Evolutionary conservation across 176 grass and related monocot genomes (phyloP), one percentile per base, ranked within the genome.

Genomic region (Rhynchospora tenuis): DNA sequence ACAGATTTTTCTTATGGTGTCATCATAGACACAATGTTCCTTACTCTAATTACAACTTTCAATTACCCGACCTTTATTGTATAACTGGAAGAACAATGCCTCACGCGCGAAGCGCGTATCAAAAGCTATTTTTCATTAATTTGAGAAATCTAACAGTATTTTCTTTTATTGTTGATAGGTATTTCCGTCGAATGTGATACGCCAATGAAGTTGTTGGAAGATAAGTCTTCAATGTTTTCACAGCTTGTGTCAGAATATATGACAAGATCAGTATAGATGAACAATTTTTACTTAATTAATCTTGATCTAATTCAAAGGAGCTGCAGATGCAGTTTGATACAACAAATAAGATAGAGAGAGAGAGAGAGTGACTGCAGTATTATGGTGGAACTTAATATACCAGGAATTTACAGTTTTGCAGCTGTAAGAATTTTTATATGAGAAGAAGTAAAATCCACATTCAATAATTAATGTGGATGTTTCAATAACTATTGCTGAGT

Each of bases 241-340:
- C 89, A 97, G 89, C 94, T 97, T 15, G 90, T 97, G 10, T 79
- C 84, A 3, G 89, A 97, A 77, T 91, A 94, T 77, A 91, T 81
- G 7, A 90, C 85, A 82, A 88, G 89, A 42, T 92, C 90, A 17
- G 86, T 88, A 84, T 78, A 85, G 63, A 38, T 93, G 88, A 47
- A 26, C 46, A 84, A 74, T 44, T 84, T 48, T 3, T 75, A 17
- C 22, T 48, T 14, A 33, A n/a, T n/a, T n/a, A 47, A 70, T 47
- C 52, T 62, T 24, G 55, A 69, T 85, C 70, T 52, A 31, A 67
- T 83, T 60, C 33, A 82, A 56, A 23, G 44, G 67, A 64, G 31
- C 86, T 84, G 58, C 55, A 74, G 42, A 28, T 13, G 23, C 17
- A 57, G 24, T 38, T 57, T 11, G 19, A 20, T 19, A 68, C n/a